Evolutionary conservation across 2,329 filamentous ascomycete genomes (phyloP).

Genomic region (Pseudogymnoascus sp.): DNA sequence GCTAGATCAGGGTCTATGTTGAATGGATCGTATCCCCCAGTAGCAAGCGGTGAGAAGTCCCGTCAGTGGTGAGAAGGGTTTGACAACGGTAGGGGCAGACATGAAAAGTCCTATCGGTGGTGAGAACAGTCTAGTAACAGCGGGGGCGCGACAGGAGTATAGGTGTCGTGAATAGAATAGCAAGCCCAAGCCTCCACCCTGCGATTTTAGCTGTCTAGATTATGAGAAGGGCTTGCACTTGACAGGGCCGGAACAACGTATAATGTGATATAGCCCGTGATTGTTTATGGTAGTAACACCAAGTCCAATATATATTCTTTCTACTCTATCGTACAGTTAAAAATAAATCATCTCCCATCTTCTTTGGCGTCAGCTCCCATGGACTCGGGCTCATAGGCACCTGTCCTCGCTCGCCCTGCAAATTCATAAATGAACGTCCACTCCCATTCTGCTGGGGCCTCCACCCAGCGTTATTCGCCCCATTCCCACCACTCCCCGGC

Average conservation of each 20-base stretch:
- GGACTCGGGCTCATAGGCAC: conserved; percentile 4
- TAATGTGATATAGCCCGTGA: no score
- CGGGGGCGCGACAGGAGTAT: neutral
- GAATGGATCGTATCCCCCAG: neutral
- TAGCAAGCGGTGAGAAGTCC: neutral
- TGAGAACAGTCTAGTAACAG: neutral
- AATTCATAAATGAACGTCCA: neutral
- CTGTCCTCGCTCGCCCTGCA: neutral
- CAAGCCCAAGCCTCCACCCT: no score
- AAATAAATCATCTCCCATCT: conserved; percentile 1
- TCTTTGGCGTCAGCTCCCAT: neutral
- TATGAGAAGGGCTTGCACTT: no score
- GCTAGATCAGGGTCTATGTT: no score
- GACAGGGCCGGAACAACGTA: no score
- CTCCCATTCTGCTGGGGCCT: neutral
- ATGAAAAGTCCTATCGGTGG: neutral
- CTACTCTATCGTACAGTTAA: neutral
- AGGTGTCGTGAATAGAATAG: no score
- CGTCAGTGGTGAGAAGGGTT: neutral
- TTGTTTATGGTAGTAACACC: no score
- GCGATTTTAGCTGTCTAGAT: no score
- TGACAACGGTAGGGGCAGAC: neutral
- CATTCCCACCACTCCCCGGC: neutral
- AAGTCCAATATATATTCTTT: neutral
- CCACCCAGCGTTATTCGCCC: neutral